Percentiles rank a stretch among this genome's conserved stretches.
Evolutionary conservation across 805 yeast genomes (phyloP).

Genomic region (Kazachstania viticola): DNA sequence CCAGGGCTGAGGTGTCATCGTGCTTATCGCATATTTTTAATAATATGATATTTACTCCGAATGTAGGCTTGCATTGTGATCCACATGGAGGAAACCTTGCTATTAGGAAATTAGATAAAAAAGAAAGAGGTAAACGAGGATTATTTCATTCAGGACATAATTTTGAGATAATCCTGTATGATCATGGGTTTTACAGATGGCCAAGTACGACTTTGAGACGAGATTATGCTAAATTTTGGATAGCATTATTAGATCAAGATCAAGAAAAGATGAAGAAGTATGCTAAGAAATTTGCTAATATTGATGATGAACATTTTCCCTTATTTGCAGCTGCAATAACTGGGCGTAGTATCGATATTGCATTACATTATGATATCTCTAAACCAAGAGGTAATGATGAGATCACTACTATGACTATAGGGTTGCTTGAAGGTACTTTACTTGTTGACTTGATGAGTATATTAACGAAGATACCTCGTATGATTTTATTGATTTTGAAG

Average conservation of each 20-base stretch:
- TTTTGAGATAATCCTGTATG: slow-evolving; percentile 85
- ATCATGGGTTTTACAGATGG: slow-evolving; percentile 86
- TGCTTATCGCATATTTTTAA: slow-evolving; percentile 87
- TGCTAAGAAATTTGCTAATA: slow-evolving; percentile 70
- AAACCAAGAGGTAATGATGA: slow-evolving; percentile 49
- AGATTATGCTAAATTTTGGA: slow-evolving; percentile 86
- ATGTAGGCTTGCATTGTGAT: slow-evolving; percentile 89
- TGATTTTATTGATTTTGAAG: slow-evolving; percentile 75
- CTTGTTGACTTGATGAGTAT: slow-evolving; percentile 69
- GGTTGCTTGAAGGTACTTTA: slow-evolving; percentile 50
- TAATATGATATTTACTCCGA: slow-evolving; percentile 90
- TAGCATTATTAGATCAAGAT: slow-evolving; percentile 68
- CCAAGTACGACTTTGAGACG: slow-evolving; percentile 68
- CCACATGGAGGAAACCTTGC: slow-evolving; percentile 98
- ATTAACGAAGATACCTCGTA: slow-evolving; percentile 68
- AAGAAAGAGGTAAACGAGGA: too few species aligned
- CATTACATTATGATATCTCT: slow-evolving; percentile 51
- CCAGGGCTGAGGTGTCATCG: slow-evolving; percentile 65
- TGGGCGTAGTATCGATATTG: slow-evolving; percentile 78
- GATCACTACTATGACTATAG: slow-evolving; percentile 50
- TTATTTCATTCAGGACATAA: too few species aligned
- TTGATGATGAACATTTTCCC: slow-evolving; percentile 66
- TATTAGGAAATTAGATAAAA: slow-evolving; percentile 36
- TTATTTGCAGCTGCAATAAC: slow-evolving; percentile 89
- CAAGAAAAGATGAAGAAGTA: slow-evolving; percentile 54